Base-by-base conservation (phyloP, 176 grass and related monocot genomes). In the Saccharum officinarum region DNA sequence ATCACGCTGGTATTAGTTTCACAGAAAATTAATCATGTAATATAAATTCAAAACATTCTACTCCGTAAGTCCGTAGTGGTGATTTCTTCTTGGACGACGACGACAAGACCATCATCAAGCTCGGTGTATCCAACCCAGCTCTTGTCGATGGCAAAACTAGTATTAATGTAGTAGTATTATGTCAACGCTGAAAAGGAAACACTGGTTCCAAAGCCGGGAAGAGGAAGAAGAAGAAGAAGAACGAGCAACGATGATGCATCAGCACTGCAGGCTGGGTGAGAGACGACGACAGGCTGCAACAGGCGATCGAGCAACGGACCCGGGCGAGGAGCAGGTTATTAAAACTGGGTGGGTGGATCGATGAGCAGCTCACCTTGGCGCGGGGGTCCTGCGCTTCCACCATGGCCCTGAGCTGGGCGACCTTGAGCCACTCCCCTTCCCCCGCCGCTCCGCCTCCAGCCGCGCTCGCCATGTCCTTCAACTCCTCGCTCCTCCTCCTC, bases 381-480 rank as follows among this genome's bases (percentile, higher is more conserved):
- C 12, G 28, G 5, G 85, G 85, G 40, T 88, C 82, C 79, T 90
- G 65, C 23, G 76, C 77, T 17, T 87, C 63, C 39, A 55, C 91
- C 23, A 42, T 42, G 84, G 57, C 57, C 81, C 82, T 85, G n/a
- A 92, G 73, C 84, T 82, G 55, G 1, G 84, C 77, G 25, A 87
- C 69, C 81, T 87, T 90, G 76, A 85, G 82, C 91, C 73, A 78
- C 88, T 90, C 73, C 39, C 59, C 80, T 66, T 79, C 89, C 14
- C 74, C 84, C 17, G 73, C 84, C 8, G 65, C 80, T 23, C 82
- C 80, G 10, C 25, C 84, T 33, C 54, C 54, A 9, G 20, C 54
- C 6, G 18, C 66, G 82, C 18, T 63, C 40, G 74, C 59, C 59
- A 54, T 20, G 16, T 54, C 50, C 50, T 54, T 54, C 50, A 20